A percentile compares a stretch with the other conserved stretches of the same genome.
These are phyloP conservation scores for Thermochaetoides thermophila DNA, from an alignment of 495 filamentous ascomycete genomes.

Conservation along the genomic window DNA sequence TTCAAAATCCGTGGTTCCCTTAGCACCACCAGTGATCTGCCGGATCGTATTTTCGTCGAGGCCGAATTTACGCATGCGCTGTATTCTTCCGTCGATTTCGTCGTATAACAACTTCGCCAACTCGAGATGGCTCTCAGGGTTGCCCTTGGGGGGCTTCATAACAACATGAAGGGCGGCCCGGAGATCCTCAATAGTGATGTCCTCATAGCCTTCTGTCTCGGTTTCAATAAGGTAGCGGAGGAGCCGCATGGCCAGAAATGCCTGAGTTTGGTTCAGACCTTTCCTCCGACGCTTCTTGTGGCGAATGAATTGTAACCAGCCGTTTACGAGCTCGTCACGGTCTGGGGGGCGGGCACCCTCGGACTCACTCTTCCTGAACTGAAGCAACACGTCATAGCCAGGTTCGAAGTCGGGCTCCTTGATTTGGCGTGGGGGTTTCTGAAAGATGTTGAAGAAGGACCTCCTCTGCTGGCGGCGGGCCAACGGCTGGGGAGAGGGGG, in stretches of 20 bases:
- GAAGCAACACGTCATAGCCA: slow-evolving; percentile 42
- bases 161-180: slow-evolving; percentile 27
- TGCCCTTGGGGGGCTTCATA: slow-evolving; percentile 20
- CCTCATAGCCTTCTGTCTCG: slow-evolving; percentile 21
- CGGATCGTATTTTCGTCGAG: slow-evolving; percentile 23
- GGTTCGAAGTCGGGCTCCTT: slow-evolving; percentile 44
- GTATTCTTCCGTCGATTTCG: slow-evolving; percentile 29
- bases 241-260: slow-evolving; percentile 37
- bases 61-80: slow-evolving; percentile 10
- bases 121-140: slow-evolving; percentile 28
- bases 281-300: slow-evolving; percentile 32
- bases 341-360: slow-evolving; percentile 42
- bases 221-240: slow-evolving; percentile 42
- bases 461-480: slow-evolving; percentile 25
- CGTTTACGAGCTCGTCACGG: slow-evolving; percentile 41
- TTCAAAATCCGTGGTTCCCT: slow-evolving; percentile 25
- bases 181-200: slow-evolving; percentile 37
- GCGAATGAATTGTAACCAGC: slow-evolving; percentile 49
- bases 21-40: slow-evolving; percentile 16
- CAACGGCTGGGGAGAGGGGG: slow-evolving; percentile 11
- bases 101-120: slow-evolving; percentile 42
- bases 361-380: slow-evolving; percentile 29
- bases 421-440: slow-evolving; percentile 35
- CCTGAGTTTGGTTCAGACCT: slow-evolving; percentile 51
- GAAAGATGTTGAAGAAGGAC: slow-evolving; percentile 43